Evolutionary conservation across 148 eudicot species (phyloP), one percentile per base, ranked within the genome.

Genomic region (Cornus kousa): DNA sequence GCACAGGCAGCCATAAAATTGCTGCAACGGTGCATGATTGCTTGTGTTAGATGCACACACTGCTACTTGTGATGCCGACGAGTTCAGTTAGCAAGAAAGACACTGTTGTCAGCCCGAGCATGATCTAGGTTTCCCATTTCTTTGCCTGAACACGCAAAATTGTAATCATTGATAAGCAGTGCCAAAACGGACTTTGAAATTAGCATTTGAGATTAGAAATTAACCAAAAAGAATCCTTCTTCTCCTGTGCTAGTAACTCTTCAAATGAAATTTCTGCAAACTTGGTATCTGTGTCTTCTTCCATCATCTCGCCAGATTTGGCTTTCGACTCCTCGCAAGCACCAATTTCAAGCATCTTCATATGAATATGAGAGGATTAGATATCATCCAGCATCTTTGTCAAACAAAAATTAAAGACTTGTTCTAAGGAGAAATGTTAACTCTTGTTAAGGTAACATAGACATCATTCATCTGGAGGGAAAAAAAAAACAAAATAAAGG

Each of bases 161-260:
- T 57, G 67, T 73, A 40, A 55, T 75, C 57, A 33, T 23, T 40
- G 37, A 78, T n/a, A 32, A 14, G 4, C 3, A 74, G 14, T 12
- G 32, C 43, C 46, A 24, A 66, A 35, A 13, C 31, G 20, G 70
- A 14, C 20, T 8, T 8, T 3, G 32, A 24, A 62, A 24, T 60
- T 17, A 48, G 33, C 39, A 59, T 40, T 65, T 35, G 35, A 68
- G 64, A n/a, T 79, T 37, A 57, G 70, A 71, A 17, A 59, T 80
- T 0, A 80, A 91, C 95, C 95, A 91, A 83, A 91, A 91, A 1
- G 88, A 70, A 79, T 91, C 95, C 73, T 91, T 89, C 89, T 91
- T 91, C 78, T 91, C 95, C 60, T 78, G 89, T 37, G 88, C 95
- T 70, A 91, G 68, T 13, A 91, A 77, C 67, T 91, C 94, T 80